Percentiles rank a stretch among this genome's conserved stretches.
Evolutionary conservation across 148 eudicot genomes (phyloP).

Genomic region (Arbutus unedo): DNA sequence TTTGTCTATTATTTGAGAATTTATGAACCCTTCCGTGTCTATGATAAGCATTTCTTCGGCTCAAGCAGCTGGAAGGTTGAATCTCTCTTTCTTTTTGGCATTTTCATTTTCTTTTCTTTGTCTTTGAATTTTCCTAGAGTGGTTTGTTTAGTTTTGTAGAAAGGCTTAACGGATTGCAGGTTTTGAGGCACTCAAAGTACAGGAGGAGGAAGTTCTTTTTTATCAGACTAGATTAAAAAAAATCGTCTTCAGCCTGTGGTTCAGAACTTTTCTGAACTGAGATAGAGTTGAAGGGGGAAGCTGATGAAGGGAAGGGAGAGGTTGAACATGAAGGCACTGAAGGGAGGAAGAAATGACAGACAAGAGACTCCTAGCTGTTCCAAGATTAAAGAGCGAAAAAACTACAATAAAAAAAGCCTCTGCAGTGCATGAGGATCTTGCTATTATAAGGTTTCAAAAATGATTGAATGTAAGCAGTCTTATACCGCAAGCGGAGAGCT

Average conservation of each 20-base stretch:
- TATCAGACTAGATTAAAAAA: background rate
- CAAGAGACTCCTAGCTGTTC: background rate
- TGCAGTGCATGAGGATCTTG: no score
- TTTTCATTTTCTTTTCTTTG: background rate
- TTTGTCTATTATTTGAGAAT: background rate
- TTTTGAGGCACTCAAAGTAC: background rate
- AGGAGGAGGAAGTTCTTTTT: background rate
- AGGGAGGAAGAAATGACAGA: background rate
- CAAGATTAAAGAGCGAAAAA: background rate
- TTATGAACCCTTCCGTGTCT: background rate
- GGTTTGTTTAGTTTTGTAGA: background rate
- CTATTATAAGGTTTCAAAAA: no score
- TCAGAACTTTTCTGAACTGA: background rate
- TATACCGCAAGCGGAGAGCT: no score
- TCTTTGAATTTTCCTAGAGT: background rate
- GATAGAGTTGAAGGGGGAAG: background rate
- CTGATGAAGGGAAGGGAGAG: background rate
- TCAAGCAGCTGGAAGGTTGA: background rate
- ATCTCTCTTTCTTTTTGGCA: background rate
- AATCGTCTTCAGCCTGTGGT: background rate
- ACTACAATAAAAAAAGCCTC: no score
- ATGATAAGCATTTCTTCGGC: background rate
- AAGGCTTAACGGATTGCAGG: background rate
- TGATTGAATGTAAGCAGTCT: no score
- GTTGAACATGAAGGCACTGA: background rate